phyloP scores from a whole-genome alignment of 2,329 filamentous ascomycete species.

The Setomelanomma holmii region DNA sequence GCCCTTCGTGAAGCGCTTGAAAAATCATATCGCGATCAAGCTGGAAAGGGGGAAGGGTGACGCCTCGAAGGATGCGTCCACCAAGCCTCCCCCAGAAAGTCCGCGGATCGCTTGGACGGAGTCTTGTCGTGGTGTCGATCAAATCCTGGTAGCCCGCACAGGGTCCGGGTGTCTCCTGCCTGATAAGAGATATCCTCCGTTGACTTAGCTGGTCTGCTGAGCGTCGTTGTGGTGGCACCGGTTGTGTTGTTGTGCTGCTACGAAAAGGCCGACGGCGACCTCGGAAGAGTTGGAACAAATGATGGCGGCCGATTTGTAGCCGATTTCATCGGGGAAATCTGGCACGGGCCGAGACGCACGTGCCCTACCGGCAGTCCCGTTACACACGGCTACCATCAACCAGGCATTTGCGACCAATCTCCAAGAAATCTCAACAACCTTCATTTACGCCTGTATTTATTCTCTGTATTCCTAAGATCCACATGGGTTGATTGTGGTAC shows the following conservation, averaged over 20 bases:
- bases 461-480: not conserved
- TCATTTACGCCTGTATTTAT: not conserved
- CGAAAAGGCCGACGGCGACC: not conserved
- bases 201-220: not conserved
- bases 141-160: not conserved
- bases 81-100: conserved; percentile 12
- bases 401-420: not conserved
- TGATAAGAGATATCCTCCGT: conserved; percentile 14
- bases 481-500: not conserved
- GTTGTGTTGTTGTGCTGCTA: not conserved
- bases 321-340: not conserved
- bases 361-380: not conserved
- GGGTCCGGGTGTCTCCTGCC: conserved; percentile 13
- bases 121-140: conserved; percentile 14
- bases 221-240: not conserved
- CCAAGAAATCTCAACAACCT: not conserved
- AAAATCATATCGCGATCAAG: not conserved
- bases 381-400: not conserved
- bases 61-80: conserved; percentile 3
- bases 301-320: not conserved
- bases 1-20: not conserved
- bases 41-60: not conserved
- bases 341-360: not conserved
- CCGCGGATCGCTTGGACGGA: conserved; percentile 7
- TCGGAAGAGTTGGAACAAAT: not conserved